Percentiles rank a stretch among this genome's conserved stretches.
phyloP scores from a whole-genome alignment of 371 early-diverging fungal genomes.

The Funneliformis caledonium region DNA sequence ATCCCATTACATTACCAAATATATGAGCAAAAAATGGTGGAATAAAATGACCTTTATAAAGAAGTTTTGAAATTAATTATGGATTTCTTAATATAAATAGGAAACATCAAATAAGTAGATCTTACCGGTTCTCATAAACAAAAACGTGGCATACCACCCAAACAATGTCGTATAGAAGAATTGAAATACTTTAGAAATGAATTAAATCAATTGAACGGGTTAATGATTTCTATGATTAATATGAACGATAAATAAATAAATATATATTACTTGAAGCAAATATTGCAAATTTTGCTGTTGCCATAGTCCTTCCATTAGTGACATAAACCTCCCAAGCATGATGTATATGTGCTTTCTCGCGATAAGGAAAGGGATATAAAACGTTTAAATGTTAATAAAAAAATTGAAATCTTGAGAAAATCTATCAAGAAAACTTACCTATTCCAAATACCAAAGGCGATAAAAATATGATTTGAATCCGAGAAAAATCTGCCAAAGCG shows the following conservation, averaged over 20 bases:
- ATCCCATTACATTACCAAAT: slow-evolving; percentile 73
- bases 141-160: slow-evolving; percentile 70
- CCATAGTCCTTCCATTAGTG: slow-evolving; percentile 45
- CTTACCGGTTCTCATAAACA: slow-evolving; percentile 58
- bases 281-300: slow-evolving; percentile 50
- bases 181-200: slow-evolving; percentile 54
- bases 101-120: slow-evolving; percentile 23
- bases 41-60: slow-evolving; percentile 20
- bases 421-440: slow-evolving; percentile 47
- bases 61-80: neutral
- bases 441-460: slow-evolving; percentile 71
- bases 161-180: slow-evolving; percentile 70
- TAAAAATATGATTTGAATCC: slow-evolving; percentile 50
- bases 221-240: neutral
- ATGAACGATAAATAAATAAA: neutral
- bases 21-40: slow-evolving; percentile 57
- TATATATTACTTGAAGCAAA: slow-evolving; percentile 44
- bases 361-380: neutral
- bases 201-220: neutral
- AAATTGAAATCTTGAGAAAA: neutral
- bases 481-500: slow-evolving; percentile 50
- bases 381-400: slow-evolving; percentile 20
- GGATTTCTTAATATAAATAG: neutral
- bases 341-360: slow-evolving; percentile 59
- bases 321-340: slow-evolving; percentile 61